Percentiles rank a stretch among this genome's conserved stretches.
These are phyloP conservation scores for Dothideomycetidae sp. DNA, from an alignment of 2,329 filamentous ascomycete species.

Conservation along the genomic window DNA sequence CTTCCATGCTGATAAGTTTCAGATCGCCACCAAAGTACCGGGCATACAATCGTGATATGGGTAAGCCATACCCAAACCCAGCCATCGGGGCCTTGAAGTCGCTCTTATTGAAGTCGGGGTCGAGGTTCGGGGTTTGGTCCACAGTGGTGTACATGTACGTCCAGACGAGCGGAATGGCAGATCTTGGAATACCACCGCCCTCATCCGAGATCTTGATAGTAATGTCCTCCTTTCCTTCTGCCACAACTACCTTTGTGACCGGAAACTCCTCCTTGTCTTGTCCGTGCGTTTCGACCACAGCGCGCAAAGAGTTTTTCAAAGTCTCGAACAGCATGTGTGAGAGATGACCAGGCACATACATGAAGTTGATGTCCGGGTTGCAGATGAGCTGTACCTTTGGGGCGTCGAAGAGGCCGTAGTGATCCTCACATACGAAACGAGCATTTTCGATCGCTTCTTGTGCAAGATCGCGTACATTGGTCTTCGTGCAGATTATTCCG, in stretches of 20 bases:
- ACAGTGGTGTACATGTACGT: conserved; percentile 99
- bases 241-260: conserved; percentile 92
- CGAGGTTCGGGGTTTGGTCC: conserved; percentile 82
- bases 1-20: conserved; percentile 98
- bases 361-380: conserved; percentile 87
- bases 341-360: conserved; percentile 98
- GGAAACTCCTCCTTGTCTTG: conserved; percentile 93
- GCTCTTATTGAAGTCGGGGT: conserved; percentile 96
- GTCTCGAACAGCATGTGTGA: conserved; percentile 99
- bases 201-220: conserved; percentile 98
- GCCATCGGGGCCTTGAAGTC: conserved; percentile 99
- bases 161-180: conserved; percentile 93
- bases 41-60: conserved; percentile 86
- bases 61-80: conserved; percentile 93
- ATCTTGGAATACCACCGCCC: conserved; percentile 86
- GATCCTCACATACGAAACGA: conserved; percentile 96
- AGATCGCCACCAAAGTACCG: conserved; percentile 95
- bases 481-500: conserved; percentile 97
- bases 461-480: conserved; percentile 86
- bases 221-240: conserved; percentile 95
- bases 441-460: conserved; percentile 98
- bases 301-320: conserved; percentile 92
- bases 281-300: conserved; percentile 89
- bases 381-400: conserved; percentile 95
- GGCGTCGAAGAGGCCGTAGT: conserved; percentile 93